phyloP scores from a whole-genome alignment of 1,284 basidiomycete species.

The Amylostereum chailletii region DNA sequence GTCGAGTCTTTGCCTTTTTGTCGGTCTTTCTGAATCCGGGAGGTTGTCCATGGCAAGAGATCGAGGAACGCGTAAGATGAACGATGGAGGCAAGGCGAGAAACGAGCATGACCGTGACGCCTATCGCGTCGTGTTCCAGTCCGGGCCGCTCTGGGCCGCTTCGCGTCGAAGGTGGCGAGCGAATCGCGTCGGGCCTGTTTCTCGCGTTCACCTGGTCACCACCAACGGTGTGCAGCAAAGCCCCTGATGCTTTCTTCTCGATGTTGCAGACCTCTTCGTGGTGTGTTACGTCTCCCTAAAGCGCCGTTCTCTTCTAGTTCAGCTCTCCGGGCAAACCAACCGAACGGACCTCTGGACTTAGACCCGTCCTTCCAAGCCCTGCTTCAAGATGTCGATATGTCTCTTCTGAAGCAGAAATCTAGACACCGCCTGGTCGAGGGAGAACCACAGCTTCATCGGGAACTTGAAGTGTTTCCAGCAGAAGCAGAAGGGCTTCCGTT shows the following conservation, averaged over 20 bases:
- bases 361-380: conserved; percentile 55
- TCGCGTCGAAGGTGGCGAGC: too few species aligned
- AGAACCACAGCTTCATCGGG: conserved; percentile 23
- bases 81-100: too few species aligned
- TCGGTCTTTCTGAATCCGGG: conserved; percentile 21
- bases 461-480: conserved; percentile 43
- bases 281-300: conserved; percentile 11
- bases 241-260: conserved; percentile 17
- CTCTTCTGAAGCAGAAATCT: conserved; percentile 38
- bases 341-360: conserved; percentile 41
- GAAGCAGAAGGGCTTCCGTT: conserved; percentile 21
- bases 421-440: conserved; percentile 11
- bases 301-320: conserved; percentile 18
- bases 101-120: too few species aligned
- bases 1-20: conserved; percentile 33
- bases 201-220: too few species aligned
- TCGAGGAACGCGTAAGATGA: too few species aligned
- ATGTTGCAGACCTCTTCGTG: conserved; percentile 11
- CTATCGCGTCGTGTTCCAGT: too few species aligned
- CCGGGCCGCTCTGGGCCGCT: too few species aligned
- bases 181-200: too few species aligned
- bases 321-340: conserved; percentile 17
- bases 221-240: too few species aligned
- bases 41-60: neutral
- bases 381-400: conserved; percentile 58